Conservation (phyloP, 306 rosid species). For the Elaeagnus macrophylla region DNA sequence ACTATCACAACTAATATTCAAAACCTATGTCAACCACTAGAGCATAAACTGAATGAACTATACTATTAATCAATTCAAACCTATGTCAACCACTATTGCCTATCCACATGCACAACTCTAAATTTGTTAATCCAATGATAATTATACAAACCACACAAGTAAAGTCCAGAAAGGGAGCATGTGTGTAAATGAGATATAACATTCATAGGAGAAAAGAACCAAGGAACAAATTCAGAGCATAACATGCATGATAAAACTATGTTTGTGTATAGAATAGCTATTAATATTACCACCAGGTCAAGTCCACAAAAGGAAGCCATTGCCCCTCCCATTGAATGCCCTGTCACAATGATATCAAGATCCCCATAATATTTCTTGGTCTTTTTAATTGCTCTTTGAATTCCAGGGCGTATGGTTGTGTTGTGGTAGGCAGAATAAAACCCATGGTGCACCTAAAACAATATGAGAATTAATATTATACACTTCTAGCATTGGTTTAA, state of each 20-base stretch:
- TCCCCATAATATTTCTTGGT: constrained; percentile 65
- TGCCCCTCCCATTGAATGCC: constrained; percentile 99
- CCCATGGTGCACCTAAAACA: constrained; percentile 82
- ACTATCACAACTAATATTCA: no score
- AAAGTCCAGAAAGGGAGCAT: no score
- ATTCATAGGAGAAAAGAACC: background rate
- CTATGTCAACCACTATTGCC: no score
- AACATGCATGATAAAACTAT: constrained; percentile 10
- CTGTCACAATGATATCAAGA: constrained; percentile 52
- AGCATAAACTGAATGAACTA: no score
- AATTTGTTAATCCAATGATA: no score
- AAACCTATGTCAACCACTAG: no score
- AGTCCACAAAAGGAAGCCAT: constrained; percentile 95
- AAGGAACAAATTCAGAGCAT: background rate
- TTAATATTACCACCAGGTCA: constrained; percentile 60
- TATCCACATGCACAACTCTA: no score
- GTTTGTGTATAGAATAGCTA: constrained; percentile 7
- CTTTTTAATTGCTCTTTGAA: constrained; percentile 66
- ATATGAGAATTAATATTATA: constrained; percentile 13
- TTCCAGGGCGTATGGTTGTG: constrained; percentile 77
- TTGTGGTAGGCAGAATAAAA: constrained; percentile 88
- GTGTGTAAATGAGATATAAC: background rate
- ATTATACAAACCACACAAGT: no score
- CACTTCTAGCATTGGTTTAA: constrained; percentile 8
- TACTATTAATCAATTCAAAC: no score